Percentiles rank a stretch among this genome's conserved stretches.
These are phyloP conservation scores for Chlorella sorokiniana DNA, from an alignment of 139 green algal species.

Conservation along the genomic window DNA sequence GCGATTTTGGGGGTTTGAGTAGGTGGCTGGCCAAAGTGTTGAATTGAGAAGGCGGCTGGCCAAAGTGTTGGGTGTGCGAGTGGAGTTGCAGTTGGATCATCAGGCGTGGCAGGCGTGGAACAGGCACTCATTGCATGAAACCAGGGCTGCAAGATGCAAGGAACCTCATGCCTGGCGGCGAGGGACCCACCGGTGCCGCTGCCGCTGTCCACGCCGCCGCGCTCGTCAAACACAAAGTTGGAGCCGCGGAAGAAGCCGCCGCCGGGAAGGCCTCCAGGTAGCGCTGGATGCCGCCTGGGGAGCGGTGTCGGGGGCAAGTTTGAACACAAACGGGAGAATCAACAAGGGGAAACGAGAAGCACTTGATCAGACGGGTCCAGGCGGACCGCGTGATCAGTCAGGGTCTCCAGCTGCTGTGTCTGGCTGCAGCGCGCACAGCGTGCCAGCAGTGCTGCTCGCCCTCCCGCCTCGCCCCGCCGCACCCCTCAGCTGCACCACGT, in stretches of 20 bases:
- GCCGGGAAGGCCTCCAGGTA: conserved; percentile 77
- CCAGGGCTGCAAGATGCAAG: neutral
- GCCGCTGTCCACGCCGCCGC: conserved; percentile 37
- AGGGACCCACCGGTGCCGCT: neutral
- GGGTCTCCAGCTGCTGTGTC: no score
- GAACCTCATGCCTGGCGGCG: neutral
- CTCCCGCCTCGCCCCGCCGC: no score
- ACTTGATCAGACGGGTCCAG: no score
- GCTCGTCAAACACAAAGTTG: conserved; percentile 85
- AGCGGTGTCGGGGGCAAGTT: neutral
- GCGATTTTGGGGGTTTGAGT: neutral
- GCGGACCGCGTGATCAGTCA: no score
- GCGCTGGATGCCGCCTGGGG: conserved; percentile 68
- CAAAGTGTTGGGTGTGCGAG: neutral
- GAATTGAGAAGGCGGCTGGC: neutral
- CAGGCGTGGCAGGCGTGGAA: no score
- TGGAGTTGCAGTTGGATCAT: no score
- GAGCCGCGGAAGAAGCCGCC: conserved; percentile 78
- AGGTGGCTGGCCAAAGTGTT: neutral
- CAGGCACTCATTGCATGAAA: neutral
- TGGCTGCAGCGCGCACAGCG: no score
- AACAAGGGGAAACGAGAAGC: no score
- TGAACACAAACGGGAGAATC: no score
- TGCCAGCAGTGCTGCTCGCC: no score
- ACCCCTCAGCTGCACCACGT: conserved; percentile 75